Conservation (phyloP, 2,329 filamentous ascomycete species). For the Epichloe aotearoae region DNA sequence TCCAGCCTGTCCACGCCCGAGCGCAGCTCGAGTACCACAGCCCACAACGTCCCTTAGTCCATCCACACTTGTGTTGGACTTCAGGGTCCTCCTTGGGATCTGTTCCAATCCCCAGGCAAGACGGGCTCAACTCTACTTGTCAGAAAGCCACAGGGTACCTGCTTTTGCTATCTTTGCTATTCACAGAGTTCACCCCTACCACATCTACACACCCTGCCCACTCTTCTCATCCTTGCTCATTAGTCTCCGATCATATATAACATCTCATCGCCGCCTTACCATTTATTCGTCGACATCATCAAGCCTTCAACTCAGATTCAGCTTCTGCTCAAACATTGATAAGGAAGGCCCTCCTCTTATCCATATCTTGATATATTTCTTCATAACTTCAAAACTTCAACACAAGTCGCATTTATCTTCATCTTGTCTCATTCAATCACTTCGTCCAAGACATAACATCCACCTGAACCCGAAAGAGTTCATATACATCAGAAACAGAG, state of each 20-base stretch:
- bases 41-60: neutral
- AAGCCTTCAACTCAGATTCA: conserved; percentile 2
- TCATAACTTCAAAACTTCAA: neutral
- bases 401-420: neutral
- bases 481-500: neutral
- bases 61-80: conserved; percentile 4
- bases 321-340: neutral
- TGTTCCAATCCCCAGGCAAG: conserved; percentile 1
- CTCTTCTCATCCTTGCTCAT: conserved; percentile 4
- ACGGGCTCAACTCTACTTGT: neutral
- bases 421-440: neutral
- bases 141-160: neutral
- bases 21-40: conserved; percentile 6
- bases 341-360: neutral
- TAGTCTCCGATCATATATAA: conserved; percentile 9
- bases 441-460: neutral
- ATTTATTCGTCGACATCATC: conserved; percentile 2
- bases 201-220: neutral
- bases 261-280: conserved; percentile 6
- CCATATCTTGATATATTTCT: neutral
- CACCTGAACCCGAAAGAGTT: too few species aligned
- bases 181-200: neutral
- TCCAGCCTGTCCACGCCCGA: conserved; percentile 9
- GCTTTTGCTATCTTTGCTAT: neutral
- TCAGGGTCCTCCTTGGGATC: conserved; percentile 7